A percentile compares a stretch with the other conserved stretches of the same genome.
These are phyloP conservation scores for Kwoniella sp. DNA, from an alignment of 768 basidiomycete genomes.

Conservation along the genomic window DNA sequence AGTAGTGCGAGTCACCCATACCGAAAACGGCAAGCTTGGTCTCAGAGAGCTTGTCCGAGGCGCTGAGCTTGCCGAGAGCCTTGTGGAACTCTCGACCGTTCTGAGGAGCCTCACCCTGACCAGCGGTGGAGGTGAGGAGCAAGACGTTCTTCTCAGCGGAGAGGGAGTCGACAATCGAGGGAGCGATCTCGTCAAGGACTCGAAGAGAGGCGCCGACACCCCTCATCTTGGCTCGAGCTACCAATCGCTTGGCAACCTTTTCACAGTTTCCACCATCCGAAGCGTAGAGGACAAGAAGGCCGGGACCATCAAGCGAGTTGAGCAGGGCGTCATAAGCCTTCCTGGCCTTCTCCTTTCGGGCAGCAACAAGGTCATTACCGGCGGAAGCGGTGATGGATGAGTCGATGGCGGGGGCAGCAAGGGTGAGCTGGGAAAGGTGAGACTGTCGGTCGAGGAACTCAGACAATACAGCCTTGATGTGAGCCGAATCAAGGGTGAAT, in stretches of 20 bases:
- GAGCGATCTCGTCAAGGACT: constrained; percentile 72
- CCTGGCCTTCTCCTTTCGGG: constrained; percentile 72
- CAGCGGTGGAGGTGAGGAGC: constrained; percentile 87
- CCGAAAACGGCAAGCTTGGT: constrained; percentile 80
- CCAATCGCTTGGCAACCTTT: constrained; percentile 86
- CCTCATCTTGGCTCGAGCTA: constrained; percentile 72
- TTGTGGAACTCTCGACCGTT: constrained; percentile 90
- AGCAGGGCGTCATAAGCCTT: constrained; percentile 80
- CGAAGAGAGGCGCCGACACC: constrained; percentile 71
- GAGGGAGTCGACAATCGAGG: constrained; percentile 60
- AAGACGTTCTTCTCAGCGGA: constrained; percentile 69
- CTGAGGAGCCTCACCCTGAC: constrained; percentile 96
- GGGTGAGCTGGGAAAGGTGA: constrained; percentile 88
- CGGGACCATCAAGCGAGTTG: constrained; percentile 78
- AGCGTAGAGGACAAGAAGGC: constrained; percentile 83
- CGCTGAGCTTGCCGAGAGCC: constrained; percentile 56
- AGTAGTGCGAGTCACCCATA: constrained; percentile 98
- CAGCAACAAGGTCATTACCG: constrained; percentile 77
- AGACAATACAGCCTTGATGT: constrained; percentile 86
- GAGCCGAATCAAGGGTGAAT: constrained; percentile 87
- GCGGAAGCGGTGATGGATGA: constrained; percentile 75
- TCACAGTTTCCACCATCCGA: constrained; percentile 95
- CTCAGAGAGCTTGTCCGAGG: constrained; percentile 54
- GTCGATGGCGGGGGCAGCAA: constrained; percentile 69
- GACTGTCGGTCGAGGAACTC: constrained; percentile 94